These are phyloP conservation scores for Pelargonium fulgidum DNA, from an alignment of 441 rosid species.

Conservation along the genomic window DNA sequence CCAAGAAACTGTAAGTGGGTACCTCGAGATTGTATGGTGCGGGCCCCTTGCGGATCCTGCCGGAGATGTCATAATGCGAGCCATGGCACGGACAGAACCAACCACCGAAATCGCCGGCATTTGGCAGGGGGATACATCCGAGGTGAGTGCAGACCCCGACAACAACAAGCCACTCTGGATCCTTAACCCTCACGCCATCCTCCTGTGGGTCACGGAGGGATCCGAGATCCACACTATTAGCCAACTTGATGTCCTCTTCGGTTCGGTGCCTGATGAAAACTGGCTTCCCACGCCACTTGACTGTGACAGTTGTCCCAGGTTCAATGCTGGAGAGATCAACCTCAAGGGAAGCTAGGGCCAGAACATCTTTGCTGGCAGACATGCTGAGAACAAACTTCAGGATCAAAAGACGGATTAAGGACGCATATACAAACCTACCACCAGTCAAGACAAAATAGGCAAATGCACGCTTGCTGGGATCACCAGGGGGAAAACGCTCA, in stretches of 20 bases:
- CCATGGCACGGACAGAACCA: conserved; percentile 99
- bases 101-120: conserved; percentile 95
- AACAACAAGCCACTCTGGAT: conserved; percentile 92
- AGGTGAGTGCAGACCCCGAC: conserved; percentile 91
- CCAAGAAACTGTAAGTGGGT: conserved; percentile 88
- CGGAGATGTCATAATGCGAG: conserved; percentile 91
- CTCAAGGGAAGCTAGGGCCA: conserved; percentile 91
- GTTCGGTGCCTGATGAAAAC: conserved; percentile 87
- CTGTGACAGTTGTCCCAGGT: conserved; percentile 87
- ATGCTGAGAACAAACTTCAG: conserved; percentile 87
- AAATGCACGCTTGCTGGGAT: conserved; percentile 95
- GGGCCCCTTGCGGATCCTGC: conserved; percentile 92
- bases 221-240: conserved; percentile 77
- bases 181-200: conserved; percentile 73
- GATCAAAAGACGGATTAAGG: conserved; percentile 70
- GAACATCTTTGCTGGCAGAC: conserved; percentile 97
- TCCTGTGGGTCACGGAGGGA: conserved; percentile 88
- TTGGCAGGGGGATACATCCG: conserved; percentile 93
- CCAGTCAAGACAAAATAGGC: conserved; percentile 88
- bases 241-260: conserved; percentile 73
- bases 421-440: conserved; percentile 90
- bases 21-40: conserved; percentile 94
- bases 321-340: conserved; percentile 83
- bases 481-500: conserved; percentile 88
- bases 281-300: conserved; percentile 98